Evolutionary conservation across 768 basidiomycete genomes (phyloP).

Genomic region (Termitomyces titanicus): DNA sequence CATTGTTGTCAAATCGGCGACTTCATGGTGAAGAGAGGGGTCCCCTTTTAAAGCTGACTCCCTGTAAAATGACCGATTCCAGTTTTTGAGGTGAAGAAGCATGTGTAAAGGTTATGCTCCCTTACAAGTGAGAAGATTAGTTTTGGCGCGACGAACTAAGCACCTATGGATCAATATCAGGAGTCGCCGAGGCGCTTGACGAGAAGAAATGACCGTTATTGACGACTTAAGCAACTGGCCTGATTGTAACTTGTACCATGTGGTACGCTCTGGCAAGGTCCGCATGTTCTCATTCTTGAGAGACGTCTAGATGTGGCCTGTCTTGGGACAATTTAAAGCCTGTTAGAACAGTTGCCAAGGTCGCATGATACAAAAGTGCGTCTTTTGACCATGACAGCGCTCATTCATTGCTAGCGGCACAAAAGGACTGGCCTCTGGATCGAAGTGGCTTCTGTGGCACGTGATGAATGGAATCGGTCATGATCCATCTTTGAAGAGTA

Average conservation of each 20-base stretch:
- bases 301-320: neutral
- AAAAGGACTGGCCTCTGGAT: neutral
- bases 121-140: neutral
- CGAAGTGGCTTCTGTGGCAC: too few relatives aligned
- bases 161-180: neutral
- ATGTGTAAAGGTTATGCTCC: neutral
- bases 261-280: neutral
- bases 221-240: neutral
- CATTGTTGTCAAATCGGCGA: neutral
- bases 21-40: neutral
- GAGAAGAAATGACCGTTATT: neutral
- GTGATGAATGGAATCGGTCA: too few relatives aligned
- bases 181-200: neutral
- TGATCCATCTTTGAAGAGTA: too few relatives aligned
- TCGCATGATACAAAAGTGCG: neutral
- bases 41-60: conserved; percentile 6
- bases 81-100: neutral
- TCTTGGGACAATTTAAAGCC: neutral
- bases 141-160: neutral
- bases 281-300: neutral
- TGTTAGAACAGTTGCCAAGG: neutral
- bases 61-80: neutral
- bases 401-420: neutral
- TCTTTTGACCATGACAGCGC: neutral
- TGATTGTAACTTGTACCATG: neutral